Percentiles rank a stretch among this genome's conserved stretches.
phyloP scores from a whole-genome alignment of 305 asterid species.

The Lippia alba region DNA sequence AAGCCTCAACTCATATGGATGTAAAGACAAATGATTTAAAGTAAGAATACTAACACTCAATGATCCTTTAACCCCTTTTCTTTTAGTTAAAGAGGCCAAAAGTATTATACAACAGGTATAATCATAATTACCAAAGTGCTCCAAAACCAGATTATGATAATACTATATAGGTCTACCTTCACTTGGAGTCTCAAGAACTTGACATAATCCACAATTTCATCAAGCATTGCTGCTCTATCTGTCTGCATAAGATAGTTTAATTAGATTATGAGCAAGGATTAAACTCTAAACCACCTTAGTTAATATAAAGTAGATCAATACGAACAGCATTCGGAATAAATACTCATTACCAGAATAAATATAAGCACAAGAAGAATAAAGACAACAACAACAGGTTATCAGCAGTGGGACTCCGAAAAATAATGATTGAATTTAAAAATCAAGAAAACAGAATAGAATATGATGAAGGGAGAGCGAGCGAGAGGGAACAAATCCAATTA shows the following conservation, averaged over 20 bases:
- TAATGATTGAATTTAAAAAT: slow-evolving; percentile 8
- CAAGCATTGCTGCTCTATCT: slow-evolving; percentile 97
- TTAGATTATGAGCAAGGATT: slow-evolving; percentile 20
- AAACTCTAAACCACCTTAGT: not conserved
- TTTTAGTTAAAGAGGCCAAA: slow-evolving; percentile 11
- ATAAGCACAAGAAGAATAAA: slow-evolving; percentile 23
- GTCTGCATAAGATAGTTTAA: slow-evolving; percentile 56
- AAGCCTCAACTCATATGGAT: slow-evolving; percentile 4
- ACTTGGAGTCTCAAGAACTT: slow-evolving; percentile 96
- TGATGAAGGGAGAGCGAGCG: too few relatives aligned
- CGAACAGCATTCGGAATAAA: slow-evolving; percentile 8
- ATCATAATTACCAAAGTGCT: slow-evolving; percentile 20
- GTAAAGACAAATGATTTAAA: not conserved
- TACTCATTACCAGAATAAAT: slow-evolving; percentile 11
- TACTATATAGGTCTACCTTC: slow-evolving; percentile 59
- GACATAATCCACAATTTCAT: slow-evolving; percentile 96
- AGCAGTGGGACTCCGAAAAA: not conserved
- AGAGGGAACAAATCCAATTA: slow-evolving; percentile 9
- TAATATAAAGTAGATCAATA: not conserved
- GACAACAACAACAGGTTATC: slow-evolving; percentile 10
- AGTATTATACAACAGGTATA: slow-evolving; percentile 7
- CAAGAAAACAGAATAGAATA: slow-evolving; percentile 7
- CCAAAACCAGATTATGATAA: not conserved
- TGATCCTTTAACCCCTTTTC: slow-evolving; percentile 14
- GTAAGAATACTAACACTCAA: not conserved